phyloP scores from a whole-genome alignment of 495 filamentous ascomycete genomes.

The Thozetella sp. region DNA sequence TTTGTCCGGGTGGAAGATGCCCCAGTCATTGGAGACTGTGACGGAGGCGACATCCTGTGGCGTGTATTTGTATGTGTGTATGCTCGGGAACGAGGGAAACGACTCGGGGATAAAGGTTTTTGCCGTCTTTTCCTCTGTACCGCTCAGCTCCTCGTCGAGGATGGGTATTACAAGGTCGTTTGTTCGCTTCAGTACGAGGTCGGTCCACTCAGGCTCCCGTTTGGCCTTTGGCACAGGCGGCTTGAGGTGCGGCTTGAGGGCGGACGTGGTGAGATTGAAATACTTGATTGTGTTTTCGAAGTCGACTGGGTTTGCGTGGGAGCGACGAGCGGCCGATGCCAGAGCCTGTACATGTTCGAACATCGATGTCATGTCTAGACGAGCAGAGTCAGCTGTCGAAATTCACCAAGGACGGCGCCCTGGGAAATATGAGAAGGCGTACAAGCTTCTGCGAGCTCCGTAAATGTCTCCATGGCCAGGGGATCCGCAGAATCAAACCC shows the following conservation, averaged over 20 bases:
- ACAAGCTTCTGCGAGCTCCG: slow-evolving; percentile 38
- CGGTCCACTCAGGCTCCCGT: slow-evolving; percentile 25
- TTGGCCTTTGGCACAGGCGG: slow-evolving; percentile 32
- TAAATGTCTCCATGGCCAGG: slow-evolving; percentile 45
- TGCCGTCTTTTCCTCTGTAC: slow-evolving; percentile 37
- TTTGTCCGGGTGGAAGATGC: slow-evolving; percentile 11
- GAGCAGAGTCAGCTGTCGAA: slow-evolving; percentile 7
- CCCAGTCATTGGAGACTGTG: slow-evolving; percentile 23
- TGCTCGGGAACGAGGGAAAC: slow-evolving; percentile 45
- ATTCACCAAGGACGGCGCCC: background rate
- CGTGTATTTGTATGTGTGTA: slow-evolving; percentile 48
- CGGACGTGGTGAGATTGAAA: slow-evolving; percentile 31
- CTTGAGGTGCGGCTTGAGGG: slow-evolving; percentile 40
- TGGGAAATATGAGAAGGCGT: background rate
- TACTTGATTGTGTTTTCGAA: slow-evolving; percentile 35
- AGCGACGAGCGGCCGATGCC: slow-evolving; percentile 35
- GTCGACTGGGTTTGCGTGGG: slow-evolving; percentile 34
- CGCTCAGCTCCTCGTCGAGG: slow-evolving; percentile 39
- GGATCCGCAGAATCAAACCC: slow-evolving; percentile 40
- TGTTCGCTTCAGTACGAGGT: slow-evolving; percentile 24
- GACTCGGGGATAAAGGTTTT: slow-evolving; percentile 40
- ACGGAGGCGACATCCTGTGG: slow-evolving; percentile 28
- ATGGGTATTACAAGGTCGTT: slow-evolving; percentile 36
- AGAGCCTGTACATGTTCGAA: slow-evolving; percentile 26
- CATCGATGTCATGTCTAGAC: slow-evolving; percentile 32